Conservation (phyloP, 805 yeast species). For the Candida vartiovaarae region DNA sequence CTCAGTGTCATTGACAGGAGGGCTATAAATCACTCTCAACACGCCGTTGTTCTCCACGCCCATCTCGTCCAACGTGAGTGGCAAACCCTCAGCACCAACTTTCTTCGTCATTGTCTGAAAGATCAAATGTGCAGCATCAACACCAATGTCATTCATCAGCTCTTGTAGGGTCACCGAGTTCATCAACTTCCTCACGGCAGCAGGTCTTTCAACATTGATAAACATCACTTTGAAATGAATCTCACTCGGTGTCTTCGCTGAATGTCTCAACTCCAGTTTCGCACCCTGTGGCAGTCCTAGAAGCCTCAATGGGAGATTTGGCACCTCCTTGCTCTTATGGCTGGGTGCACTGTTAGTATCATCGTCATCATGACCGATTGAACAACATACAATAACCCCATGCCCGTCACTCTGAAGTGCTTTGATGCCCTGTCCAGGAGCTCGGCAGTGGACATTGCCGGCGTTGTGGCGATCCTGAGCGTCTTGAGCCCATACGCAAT, state of each 20-base stretch:
- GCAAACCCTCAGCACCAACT: conserved; percentile 10
- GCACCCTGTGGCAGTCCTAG: conserved; percentile 39
- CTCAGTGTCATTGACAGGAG: not conserved
- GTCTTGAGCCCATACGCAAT: conserved; percentile 29
- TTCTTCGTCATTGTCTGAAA: conserved; percentile 17
- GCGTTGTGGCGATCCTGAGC: conserved; percentile 28
- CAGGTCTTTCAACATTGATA: conserved; percentile 17
- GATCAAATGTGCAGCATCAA: conserved; percentile 13
- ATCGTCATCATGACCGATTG: too few species aligned
- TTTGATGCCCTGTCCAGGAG: conserved; percentile 28
- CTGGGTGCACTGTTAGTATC: conserved; percentile 3
- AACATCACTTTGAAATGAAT: conserved; percentile 28
- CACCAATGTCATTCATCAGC: conserved; percentile 14
- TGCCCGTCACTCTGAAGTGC: conserved; percentile 29
- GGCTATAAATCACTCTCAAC: conserved; percentile 15
- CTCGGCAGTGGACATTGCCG: conserved; percentile 31
- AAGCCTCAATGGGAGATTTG: conserved; percentile 36
- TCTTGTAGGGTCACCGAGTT: conserved; percentile 10
- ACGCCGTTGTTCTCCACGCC: conserved; percentile 23
- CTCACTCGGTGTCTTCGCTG: conserved; percentile 2
- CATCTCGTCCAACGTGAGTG: conserved; percentile 8
- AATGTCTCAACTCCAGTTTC: conserved; percentile 27
- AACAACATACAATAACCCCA: conserved; percentile 17
- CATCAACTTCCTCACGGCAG: conserved; percentile 21
- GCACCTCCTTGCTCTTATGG: conserved; percentile 28